A percentile compares a stretch with the other conserved stretches of the same genome.
These are phyloP conservation scores for Tetrapisispora arboricola DNA, from an alignment of 805 yeast species.

Conservation along the genomic window DNA sequence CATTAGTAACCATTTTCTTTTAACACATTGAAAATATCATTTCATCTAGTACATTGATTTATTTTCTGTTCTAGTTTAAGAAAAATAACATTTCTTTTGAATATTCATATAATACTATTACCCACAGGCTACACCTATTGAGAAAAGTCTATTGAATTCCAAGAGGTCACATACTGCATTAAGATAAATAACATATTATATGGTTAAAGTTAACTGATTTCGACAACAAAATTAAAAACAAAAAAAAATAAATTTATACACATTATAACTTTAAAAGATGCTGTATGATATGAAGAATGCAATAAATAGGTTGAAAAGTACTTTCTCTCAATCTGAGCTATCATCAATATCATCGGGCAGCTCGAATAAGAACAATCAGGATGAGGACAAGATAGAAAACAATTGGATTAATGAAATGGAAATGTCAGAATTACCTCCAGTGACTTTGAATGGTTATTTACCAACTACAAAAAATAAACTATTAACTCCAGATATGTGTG, in stretches of 20 bases:
- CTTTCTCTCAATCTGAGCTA: slow-evolving; percentile 7
- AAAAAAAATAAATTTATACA: not conserved
- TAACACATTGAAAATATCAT: too few relatives aligned
- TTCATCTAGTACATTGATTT: too few relatives aligned
- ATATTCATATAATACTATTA: too few relatives aligned
- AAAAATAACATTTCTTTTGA: too few relatives aligned
- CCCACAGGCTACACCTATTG: too few relatives aligned
- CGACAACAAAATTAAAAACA: not conserved
- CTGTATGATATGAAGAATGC: slow-evolving; percentile 15
- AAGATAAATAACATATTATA: too few relatives aligned
- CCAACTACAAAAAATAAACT: slow-evolving; percentile 47
- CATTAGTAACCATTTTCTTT: too few relatives aligned
- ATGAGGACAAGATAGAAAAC: not conserved
- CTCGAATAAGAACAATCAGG: not conserved
- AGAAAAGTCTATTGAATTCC: too few relatives aligned
- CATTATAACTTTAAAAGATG: too few relatives aligned
- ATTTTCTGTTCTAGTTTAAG: too few relatives aligned
- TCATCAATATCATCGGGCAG: slow-evolving; percentile 5
- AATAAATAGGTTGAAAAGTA: slow-evolving; percentile 9
- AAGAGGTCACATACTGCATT: too few relatives aligned
- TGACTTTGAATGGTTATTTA: slow-evolving; percentile 52
- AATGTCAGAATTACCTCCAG: slow-evolving; percentile 39
- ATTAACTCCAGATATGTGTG: slow-evolving; percentile 54
- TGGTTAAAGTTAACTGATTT: too few relatives aligned
- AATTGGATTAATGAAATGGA: slow-evolving; percentile 12